Evolutionary conservation across 179 eudicot genomes (phyloP).

Genomic region (Silene coronaria): DNA sequence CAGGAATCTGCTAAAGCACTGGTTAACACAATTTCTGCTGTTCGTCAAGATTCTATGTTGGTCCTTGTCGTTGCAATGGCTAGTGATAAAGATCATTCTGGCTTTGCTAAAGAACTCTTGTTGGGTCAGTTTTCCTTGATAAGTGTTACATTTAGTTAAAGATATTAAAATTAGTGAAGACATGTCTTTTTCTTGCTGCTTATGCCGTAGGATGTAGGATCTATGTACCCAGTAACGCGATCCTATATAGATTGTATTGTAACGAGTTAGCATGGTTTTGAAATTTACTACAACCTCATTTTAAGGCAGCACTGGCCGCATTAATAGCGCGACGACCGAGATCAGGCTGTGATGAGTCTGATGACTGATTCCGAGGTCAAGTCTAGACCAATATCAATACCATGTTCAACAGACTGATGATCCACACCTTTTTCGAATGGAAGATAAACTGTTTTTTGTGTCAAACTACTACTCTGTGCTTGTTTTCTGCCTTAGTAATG

Average conservation of each 20-base stretch:
- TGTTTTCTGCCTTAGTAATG: not conserved
- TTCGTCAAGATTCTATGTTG: slow-evolving; percentile 43
- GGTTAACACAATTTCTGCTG: slow-evolving; percentile 50
- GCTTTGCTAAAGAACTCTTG: slow-evolving; percentile 75
- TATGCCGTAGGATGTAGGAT: too few relatives aligned
- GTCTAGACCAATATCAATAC: not conserved
- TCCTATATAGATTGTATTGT: not conserved
- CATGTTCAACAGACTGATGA: not conserved
- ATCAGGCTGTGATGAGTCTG: not conserved
- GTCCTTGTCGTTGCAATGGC: slow-evolving; percentile 94
- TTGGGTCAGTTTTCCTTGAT: slow-evolving; percentile 34
- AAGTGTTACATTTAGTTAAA: not conserved
- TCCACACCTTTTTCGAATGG: not conserved
- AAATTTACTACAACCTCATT: too few relatives aligned
- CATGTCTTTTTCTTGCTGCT: not conserved
- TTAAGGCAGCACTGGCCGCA: too few relatives aligned
- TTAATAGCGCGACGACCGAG: not conserved
- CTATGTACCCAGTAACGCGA: not conserved
- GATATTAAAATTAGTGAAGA: not conserved
- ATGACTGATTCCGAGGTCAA: not conserved
- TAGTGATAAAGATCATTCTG: slow-evolving; percentile 79
- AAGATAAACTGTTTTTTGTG: not conserved
- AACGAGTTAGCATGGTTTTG: too few relatives aligned
- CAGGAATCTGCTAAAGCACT: slow-evolving; percentile 86
- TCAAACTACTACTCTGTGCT: not conserved